A percentile compares a stretch with the other conserved stretches of the same genome.
phyloP scores from a whole-genome alignment of 257 asterid genomes.

The Oldenlandia corymbosa region DNA sequence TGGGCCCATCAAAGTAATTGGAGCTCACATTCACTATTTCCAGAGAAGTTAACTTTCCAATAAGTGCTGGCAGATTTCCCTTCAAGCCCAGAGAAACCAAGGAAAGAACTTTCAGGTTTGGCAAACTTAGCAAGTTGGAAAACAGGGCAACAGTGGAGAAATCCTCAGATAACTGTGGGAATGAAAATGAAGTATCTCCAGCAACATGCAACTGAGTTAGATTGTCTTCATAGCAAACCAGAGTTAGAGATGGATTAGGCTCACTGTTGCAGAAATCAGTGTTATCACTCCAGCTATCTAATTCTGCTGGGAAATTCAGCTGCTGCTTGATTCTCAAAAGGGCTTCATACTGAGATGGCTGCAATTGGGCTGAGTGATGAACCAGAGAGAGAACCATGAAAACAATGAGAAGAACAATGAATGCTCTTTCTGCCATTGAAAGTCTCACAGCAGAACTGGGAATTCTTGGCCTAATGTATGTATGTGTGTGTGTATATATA shows the following conservation, averaged over 20 bases:
- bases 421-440: conserved; percentile 19
- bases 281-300: conserved; percentile 47
- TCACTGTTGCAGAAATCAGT: conserved; percentile 51
- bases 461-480: no score
- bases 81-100: conserved; percentile 59
- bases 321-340: conserved; percentile 52
- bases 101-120: conserved; percentile 64
- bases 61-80: conserved; percentile 58
- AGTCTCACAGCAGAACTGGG: not conserved
- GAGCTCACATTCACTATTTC: conserved; percentile 72
- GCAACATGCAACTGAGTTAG: conserved; percentile 68
- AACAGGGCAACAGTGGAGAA: conserved; percentile 45
- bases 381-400: conserved; percentile 27
- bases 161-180: conserved; percentile 37
- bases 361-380: conserved; percentile 43
- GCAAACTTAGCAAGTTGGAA: conserved; percentile 47
- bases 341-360: conserved; percentile 48
- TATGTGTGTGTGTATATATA: no score
- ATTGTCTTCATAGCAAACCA: conserved; percentile 69
- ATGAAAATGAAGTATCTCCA: conserved; percentile 36
- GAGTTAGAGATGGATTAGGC: conserved; percentile 47
- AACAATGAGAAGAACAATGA: conserved; percentile 9
- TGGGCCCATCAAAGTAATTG: conserved; percentile 47
- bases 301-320: conserved; percentile 51
- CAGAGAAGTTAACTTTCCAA: conserved; percentile 49